Percentiles rank a stretch among this genome's conserved stretches.
phyloP scores from a whole-genome alignment of 1,284 basidiomycete species.

The Ceratobasidium theobromae region DNA sequence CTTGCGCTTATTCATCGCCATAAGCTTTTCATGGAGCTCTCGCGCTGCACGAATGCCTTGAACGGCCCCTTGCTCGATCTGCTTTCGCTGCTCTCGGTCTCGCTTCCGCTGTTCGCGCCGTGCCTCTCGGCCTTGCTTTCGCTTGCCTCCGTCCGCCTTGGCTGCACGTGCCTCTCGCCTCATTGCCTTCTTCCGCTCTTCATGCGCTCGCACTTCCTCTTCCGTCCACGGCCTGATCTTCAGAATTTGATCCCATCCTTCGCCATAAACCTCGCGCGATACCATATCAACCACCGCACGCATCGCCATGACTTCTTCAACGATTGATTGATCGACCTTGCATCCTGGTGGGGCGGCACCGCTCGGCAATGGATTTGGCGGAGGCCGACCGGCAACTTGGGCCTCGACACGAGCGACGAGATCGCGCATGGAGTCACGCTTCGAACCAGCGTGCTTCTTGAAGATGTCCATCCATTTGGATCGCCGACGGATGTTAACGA shows the following conservation, averaged over 20 bases:
- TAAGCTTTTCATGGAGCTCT: constrained; percentile 10
- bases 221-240: constrained; percentile 29
- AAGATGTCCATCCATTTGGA: constrained; percentile 36
- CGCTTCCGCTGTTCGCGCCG: constrained; percentile 24
- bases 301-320: constrained; percentile 32
- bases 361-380: constrained; percentile 20
- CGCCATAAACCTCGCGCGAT: constrained; percentile 33
- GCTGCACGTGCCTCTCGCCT: constrained; percentile 14
- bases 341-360: constrained; percentile 14
- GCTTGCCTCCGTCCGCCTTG: constrained; percentile 14
- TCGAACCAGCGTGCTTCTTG: constrained; percentile 34
- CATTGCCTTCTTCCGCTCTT: constrained; percentile 22
- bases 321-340: constrained; percentile 18
- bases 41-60: constrained; percentile 24
- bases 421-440: constrained; percentile 33
- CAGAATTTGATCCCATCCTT: constrained; percentile 27
- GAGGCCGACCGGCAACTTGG: constrained; percentile 25
- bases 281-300: constrained; percentile 33
- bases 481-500: constrained; percentile 37
- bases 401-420: constrained; percentile 32
- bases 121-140: constrained; percentile 4
- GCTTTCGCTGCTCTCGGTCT: constrained; percentile 10
- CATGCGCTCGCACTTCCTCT: constrained; percentile 28
- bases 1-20: constrained; percentile 28
- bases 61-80: constrained; percentile 22